Base-by-base conservation (phyloP, 2,329 filamentous ascomycete species). In the Microascus cirrosus region DNA sequence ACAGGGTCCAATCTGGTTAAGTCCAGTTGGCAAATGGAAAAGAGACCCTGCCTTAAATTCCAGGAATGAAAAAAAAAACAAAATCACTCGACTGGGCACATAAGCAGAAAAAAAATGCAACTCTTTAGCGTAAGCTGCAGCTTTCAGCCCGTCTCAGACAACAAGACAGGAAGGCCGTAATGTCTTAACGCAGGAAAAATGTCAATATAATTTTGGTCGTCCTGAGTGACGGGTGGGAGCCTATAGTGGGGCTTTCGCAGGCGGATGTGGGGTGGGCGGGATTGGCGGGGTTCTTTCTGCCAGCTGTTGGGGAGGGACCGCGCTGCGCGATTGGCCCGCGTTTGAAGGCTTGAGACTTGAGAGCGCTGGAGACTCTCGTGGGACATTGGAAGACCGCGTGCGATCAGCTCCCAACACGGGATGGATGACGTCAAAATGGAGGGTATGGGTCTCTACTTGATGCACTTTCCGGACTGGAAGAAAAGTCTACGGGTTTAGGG, bases 181-280 rank as follows among this genome's bases (percentile, higher is more conserved):
- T 32, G 28, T 32, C 28, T 32, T 39, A 11, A n/a, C 25, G 35
- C 25, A 24, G 22, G 35, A 22, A 48, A 50, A 50, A 53, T 36
- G 52, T 34, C 52, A 36, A 53, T 53, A 36, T 53, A 18, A 2
- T 53, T 53, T 32, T 53, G 52, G 52, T 53, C 22, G 55, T 56
- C 55, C 45, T 51, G 55, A 56, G 55, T 56, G 55, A 56, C 42
- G 55, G 54, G 18, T 15, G n/a, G 13, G 39, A n/a, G 6, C 13
- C 39, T n/a, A 18, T 45, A 45, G 39, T 45, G 39, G 39, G 39
- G 39, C 39, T 45, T 45, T 2, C 28, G 28, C 39, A 6, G 39
- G 39, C 39, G 39, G 39, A n/a, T n/a, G 39, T n/a, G 39, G 18
- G 39, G 39, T 45, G 39, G 39, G 39, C 15, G 15, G 39, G 39